phyloP scores from a whole-genome alignment of 202 grass and related monocot species.

The Miscanthus sacchariflorus region DNA sequence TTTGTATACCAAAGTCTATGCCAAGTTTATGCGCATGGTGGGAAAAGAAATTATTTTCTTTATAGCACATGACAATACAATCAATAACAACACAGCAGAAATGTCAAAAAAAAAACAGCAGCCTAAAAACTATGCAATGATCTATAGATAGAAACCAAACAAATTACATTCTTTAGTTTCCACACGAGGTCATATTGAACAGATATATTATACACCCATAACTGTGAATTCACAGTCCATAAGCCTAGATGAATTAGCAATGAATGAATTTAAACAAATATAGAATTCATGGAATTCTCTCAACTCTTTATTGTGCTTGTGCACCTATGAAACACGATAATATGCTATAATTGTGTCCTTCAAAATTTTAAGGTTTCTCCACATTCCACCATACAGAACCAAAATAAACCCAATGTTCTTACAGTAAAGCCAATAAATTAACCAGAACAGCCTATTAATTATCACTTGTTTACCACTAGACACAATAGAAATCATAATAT shows the following conservation, averaged over 20 bases:
- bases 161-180: background rate
- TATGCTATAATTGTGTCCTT: background rate
- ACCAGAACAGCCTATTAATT: background rate
- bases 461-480: background rate
- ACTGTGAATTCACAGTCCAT: slow-evolving; percentile 8
- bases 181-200: background rate
- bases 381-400: background rate
- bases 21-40: background rate
- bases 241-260: background rate
- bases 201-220: slow-evolving; percentile 14
- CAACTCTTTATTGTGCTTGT: background rate
- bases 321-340: background rate
- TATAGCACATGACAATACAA: background rate
- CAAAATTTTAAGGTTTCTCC: background rate
- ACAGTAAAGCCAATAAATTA: background rate
- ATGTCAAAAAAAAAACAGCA: background rate
- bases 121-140: background rate
- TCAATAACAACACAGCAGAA: background rate
- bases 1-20: slow-evolving; percentile 12
- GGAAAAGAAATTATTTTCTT: background rate
- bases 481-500: slow-evolving; percentile 2
- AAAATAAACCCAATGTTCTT: background rate
- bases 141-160: slow-evolving; percentile 14
- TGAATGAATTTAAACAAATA: background rate
- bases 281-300: background rate